Conservation (phyloP, 75 land plant species). For the Azolla pinnata region DNA sequence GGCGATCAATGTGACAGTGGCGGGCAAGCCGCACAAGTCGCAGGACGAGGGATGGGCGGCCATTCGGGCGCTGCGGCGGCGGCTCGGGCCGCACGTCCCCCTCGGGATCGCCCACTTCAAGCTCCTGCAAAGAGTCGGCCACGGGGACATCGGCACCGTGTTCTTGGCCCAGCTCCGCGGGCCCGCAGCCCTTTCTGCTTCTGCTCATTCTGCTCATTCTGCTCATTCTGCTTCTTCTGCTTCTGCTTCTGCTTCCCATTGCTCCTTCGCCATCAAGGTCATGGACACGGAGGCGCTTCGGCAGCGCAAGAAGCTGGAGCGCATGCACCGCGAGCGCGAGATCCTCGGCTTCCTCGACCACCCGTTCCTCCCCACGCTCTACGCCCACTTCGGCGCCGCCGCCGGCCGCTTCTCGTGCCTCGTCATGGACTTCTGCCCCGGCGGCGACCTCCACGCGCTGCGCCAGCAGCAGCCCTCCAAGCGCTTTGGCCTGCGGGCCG, state of each 20-base stretch:
- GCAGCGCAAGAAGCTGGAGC: conserved; percentile 40
- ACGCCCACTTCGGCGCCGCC: conserved; percentile 61
- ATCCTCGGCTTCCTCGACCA: conserved; percentile 58
- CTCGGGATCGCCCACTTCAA: conserved; percentile 8
- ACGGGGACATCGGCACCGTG: conserved; percentile 13
- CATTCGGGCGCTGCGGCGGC: conserved; percentile 3
- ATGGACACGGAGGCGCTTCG: conserved; percentile 57
- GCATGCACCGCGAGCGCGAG: conserved; percentile 58
- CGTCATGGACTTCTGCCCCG: conserved; percentile 68
- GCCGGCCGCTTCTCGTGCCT: conserved; percentile 54
- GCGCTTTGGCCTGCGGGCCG: conserved; percentile 42
- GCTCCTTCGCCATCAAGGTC: conserved; percentile 64
- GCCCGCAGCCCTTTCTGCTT: no score
- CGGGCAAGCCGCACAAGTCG: conserved; percentile 11
- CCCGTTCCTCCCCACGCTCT: conserved; percentile 68
- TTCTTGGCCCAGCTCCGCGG: conserved; percentile 11
- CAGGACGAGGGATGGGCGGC: conserved; percentile 10
- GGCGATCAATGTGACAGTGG: background rate
- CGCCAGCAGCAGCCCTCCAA: conserved; percentile 38
- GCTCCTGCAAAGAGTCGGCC: conserved; percentile 6
- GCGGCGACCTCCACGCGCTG: conserved; percentile 62
- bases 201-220: no score
- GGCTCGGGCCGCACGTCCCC: background rate
- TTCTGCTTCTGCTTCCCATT: no score
- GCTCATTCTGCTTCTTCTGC: no score